Evolutionary conservation across 176 grass and related monocot genomes (phyloP).

Genomic region (Musa itinerans): DNA sequence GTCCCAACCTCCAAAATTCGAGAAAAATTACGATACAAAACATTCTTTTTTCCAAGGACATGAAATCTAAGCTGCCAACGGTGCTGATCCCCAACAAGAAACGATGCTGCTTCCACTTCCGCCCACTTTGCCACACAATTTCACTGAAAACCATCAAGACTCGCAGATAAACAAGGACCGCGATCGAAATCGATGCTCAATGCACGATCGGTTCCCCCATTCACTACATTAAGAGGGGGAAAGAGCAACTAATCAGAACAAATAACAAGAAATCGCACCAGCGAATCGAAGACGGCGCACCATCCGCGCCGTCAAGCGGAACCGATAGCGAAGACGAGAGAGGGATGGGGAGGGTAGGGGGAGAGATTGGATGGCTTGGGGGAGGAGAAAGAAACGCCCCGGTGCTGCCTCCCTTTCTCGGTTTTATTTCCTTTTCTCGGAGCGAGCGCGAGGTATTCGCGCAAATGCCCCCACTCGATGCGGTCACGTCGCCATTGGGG

Average conservation of each 20-base stretch:
- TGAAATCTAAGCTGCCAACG: background rate
- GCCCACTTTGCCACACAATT: background rate
- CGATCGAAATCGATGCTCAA: background rate
- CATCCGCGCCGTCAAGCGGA: background rate
- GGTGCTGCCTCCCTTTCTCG: background rate
- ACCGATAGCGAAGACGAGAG: background rate
- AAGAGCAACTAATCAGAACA: background rate
- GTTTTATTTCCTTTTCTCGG: slow-evolving; percentile 1
- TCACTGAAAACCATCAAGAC: background rate
- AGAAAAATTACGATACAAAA: background rate
- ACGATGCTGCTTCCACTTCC: background rate
- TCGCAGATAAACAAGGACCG: background rate
- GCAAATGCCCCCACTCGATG: background rate
- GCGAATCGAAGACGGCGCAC: background rate
- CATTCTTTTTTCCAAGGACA: background rate
- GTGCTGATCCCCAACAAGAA: background rate
- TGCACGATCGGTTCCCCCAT: background rate
- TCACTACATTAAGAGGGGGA: background rate
- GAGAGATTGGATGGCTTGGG: background rate
- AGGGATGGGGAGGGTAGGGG: background rate
- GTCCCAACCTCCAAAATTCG: background rate
- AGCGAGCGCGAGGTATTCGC: background rate
- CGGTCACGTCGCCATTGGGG: background rate
- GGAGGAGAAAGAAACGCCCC: background rate
- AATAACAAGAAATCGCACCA: background rate